A percentile compares a stretch with the other conserved stretches of the same genome.
Evolutionary conservation across 768 basidiomycete genomes (phyloP).

Genomic region (Leucosporidium yakuticum): DNA sequence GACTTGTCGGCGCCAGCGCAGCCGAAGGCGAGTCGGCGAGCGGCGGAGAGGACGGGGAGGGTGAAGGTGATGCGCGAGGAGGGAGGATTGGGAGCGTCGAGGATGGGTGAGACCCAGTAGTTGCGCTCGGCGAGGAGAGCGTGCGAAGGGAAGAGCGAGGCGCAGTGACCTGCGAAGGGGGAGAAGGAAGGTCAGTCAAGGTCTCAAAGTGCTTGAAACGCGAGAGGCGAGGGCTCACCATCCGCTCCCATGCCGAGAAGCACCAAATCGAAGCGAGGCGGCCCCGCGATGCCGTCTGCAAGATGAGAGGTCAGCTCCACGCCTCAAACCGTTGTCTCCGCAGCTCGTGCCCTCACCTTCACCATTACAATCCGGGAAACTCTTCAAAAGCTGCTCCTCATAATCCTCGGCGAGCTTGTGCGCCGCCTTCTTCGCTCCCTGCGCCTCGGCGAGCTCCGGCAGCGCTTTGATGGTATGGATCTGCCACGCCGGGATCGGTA

Average conservation of each 20-base stretch:
- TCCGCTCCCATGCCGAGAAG: constrained; percentile 94
- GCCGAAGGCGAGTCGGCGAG: constrained; percentile 75
- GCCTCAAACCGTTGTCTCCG: neutral
- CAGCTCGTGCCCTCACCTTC: constrained; percentile 45
- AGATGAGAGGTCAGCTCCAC: neutral
- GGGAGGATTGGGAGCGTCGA: constrained; percentile 86
- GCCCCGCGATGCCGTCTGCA: constrained; percentile 50
- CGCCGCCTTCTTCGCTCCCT: constrained; percentile 18
- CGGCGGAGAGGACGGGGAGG: constrained; percentile 77
- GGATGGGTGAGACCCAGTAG: constrained; percentile 83
- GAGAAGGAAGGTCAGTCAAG: too few relatives aligned
- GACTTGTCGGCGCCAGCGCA: constrained; percentile 70
- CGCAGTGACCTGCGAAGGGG: neutral
- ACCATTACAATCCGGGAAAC: constrained; percentile 82
- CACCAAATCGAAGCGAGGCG: constrained; percentile 89
- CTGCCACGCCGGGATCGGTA: constrained; percentile 63
- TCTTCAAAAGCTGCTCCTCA: constrained; percentile 60
- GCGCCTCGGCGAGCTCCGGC: neutral
- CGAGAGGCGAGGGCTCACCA: constrained; percentile 46
- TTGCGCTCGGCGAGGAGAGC: constrained; percentile 69
- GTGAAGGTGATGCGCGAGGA: constrained; percentile 82
- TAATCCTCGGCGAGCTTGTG: constrained; percentile 45
- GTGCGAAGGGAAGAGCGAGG: constrained; percentile 81
- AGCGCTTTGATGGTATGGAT: constrained; percentile 69
- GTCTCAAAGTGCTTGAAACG: neutral